Evolutionary conservation across 345 rosid genomes (phyloP).

Genomic region (Salix dunnii): DNA sequence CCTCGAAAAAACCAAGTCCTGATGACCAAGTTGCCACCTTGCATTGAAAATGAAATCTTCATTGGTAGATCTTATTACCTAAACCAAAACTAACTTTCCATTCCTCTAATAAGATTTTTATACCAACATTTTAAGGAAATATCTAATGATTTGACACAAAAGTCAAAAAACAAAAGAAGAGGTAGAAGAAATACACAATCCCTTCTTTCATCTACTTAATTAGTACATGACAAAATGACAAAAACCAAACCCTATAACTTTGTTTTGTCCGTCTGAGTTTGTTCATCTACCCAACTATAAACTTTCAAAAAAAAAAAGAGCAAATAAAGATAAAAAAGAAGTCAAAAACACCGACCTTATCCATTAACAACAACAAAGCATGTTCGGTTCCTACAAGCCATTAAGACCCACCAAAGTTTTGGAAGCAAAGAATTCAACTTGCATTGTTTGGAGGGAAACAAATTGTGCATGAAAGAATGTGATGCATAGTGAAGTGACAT

Average conservation of each 20-base stretch:
- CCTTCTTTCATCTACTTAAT: not conserved
- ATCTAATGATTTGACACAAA: not conserved
- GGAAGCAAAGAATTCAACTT: not conserved
- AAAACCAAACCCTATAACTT: slow-evolving; percentile 6
- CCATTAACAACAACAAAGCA: slow-evolving; percentile 30
- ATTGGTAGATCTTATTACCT: slow-evolving; percentile 40
- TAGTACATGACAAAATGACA: not conserved
- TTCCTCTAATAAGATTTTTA: slow-evolving; percentile 23
- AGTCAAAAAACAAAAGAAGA: slow-evolving; percentile 2
- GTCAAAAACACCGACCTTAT: slow-evolving; percentile 27
- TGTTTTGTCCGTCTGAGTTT: slow-evolving; percentile 48
- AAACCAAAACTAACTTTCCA: slow-evolving; percentile 31
- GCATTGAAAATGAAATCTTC: slow-evolving; percentile 30
- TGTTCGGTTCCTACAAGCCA: not conserved
- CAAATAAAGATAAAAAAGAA: not conserved
- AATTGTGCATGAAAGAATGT: not conserved
- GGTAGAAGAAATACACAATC: not conserved
- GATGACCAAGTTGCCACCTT: slow-evolving; percentile 18
- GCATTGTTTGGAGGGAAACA: slow-evolving; percentile 18
- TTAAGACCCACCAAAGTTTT: not conserved
- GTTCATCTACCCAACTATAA: slow-evolving; percentile 56
- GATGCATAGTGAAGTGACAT: not conserved
- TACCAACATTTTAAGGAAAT: slow-evolving; percentile 27
- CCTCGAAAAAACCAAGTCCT: not conserved
- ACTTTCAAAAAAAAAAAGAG: slow-evolving; percentile 3